These are phyloP conservation scores for Trichosporon inkin DNA, from an alignment of 1,284 basidiomycete species.

Conservation along the genomic window DNA sequence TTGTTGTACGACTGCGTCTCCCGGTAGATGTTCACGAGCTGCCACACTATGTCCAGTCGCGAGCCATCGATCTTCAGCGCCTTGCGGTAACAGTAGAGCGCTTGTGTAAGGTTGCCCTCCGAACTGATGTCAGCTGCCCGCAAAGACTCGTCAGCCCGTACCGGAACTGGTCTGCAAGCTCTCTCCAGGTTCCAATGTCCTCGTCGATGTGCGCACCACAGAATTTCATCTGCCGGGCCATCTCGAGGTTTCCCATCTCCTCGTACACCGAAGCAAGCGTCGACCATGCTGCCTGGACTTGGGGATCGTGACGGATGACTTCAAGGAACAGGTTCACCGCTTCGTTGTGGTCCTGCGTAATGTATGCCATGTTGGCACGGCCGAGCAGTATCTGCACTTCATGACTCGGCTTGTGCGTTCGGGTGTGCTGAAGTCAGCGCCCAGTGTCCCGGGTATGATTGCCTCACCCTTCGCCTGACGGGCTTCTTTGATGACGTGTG, in stretches of 20 bases:
- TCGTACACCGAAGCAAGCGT: constrained; percentile 76
- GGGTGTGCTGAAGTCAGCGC: constrained; percentile 37
- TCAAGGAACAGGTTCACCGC: constrained; percentile 80
- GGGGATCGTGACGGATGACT: constrained; percentile 88
- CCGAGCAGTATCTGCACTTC: constrained; percentile 78
- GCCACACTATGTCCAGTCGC: constrained; percentile 84
- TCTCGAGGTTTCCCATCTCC: constrained; percentile 63
- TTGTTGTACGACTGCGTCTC: constrained; percentile 67
- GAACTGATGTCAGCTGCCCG: constrained; percentile 53
- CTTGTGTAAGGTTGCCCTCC: constrained; percentile 71
- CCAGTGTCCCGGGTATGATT: background rate
- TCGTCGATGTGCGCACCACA: constrained; percentile 84
- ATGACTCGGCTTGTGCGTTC: constrained; percentile 64
- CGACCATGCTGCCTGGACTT: constrained; percentile 76
- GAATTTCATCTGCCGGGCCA: constrained; percentile 76
- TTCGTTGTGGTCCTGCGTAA: constrained; percentile 62
- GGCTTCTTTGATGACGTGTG: constrained; percentile 15
- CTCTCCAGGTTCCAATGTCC: constrained; percentile 82
- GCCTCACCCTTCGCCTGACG: constrained; percentile 10
- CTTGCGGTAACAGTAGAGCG: constrained; percentile 86
- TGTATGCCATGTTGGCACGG: constrained; percentile 81
- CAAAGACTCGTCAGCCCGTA: constrained; percentile 35
- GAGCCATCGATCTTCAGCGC: constrained; percentile 71
- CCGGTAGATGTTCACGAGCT: constrained; percentile 76
- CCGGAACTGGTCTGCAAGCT: constrained; percentile 70